Evolutionary conservation across 129 eudicot genomes (phyloP), one percentile per base, ranked within the genome.

Genomic region (Flaveria linearis): DNA sequence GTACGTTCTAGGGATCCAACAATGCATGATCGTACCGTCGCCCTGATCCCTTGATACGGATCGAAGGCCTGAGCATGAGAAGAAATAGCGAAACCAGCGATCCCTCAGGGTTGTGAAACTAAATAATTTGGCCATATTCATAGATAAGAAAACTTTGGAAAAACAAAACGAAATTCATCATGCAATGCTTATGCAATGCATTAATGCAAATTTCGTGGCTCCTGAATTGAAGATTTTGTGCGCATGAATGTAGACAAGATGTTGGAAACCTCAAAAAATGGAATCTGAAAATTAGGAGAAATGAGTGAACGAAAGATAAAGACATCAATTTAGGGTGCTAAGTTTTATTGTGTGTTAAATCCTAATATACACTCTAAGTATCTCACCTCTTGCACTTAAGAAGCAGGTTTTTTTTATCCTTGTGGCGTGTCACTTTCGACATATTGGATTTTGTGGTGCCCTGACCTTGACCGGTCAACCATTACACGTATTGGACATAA

Each of bases 81-180:
- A 91, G 76, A 80, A 81, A 61, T 80, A 79, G 18, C 90, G 86
- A 51, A 78, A 88, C 33, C 83, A 76, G 50, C 93, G 79, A 78
- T 91, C 97, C 15, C 83, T 75, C 3, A 92, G 74, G 20, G 88
- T 87, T 18, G 97, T 88, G 53, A 88, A 86, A 81, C 97, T 91
- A 25, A 91, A 73, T 77, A 78, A 79, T 62, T 56, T 82, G 23
- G 85, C 76, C 85, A 89, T 73, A 15, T 74, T 20, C 22, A 20
- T 20, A 20, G 22, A 20, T 20, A 51, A 20, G 22, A 20, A 20
- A 20, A 20, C 22, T 20, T 20, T 20, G 22, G 22, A 20, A 20
- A 20, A 20, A 20, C 22, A 0, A 20, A 20, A 20, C 22, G 0
- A 20, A 20, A 20, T 20, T 20, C 22, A 20, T 20, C 22, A 20